Percentiles rank a stretch among this genome's conserved stretches.
Conservation (phyloP, 306 rosid genomes). For the Rubus parviflorus region DNA sequence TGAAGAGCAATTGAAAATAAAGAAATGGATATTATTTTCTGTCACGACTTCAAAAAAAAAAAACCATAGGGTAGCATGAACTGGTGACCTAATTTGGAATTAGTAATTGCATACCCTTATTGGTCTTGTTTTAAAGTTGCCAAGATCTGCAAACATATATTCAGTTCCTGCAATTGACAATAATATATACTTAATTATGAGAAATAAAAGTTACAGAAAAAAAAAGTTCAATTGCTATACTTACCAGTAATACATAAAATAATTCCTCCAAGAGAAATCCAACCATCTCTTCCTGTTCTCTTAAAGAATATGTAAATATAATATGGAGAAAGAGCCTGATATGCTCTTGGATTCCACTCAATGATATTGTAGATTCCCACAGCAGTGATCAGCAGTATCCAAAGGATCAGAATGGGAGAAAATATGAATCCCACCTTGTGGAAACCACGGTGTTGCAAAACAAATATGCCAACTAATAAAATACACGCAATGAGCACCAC, state of each 20-base stretch:
- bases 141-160: constrained; percentile 83
- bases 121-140: constrained; percentile 60
- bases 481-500: constrained; percentile 61
- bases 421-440: constrained; percentile 70
- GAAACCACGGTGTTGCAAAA: constrained; percentile 86
- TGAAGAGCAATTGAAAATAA: no score
- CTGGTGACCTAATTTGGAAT: constrained; percentile 24
- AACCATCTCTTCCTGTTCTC: constrained; percentile 74
- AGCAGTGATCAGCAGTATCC: constrained; percentile 61
- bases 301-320: constrained; percentile 65
- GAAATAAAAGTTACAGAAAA: constrained; percentile 22
- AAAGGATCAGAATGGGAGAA: constrained; percentile 67
- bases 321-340: constrained; percentile 81
- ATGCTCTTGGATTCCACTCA: constrained; percentile 72
- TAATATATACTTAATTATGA: constrained; percentile 21
- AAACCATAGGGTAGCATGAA: constrained; percentile 24
- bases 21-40: not conserved
- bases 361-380: constrained; percentile 75
- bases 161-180: constrained; percentile 66
- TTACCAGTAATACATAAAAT: constrained; percentile 75
- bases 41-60: constrained; percentile 5
- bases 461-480: constrained; percentile 60
- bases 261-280: constrained; percentile 76
- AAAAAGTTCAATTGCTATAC: constrained; percentile 13
- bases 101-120: constrained; percentile 60